phyloP scores from a whole-genome alignment of 768 basidiomycete species.

The Trametes cubensis region DNA sequence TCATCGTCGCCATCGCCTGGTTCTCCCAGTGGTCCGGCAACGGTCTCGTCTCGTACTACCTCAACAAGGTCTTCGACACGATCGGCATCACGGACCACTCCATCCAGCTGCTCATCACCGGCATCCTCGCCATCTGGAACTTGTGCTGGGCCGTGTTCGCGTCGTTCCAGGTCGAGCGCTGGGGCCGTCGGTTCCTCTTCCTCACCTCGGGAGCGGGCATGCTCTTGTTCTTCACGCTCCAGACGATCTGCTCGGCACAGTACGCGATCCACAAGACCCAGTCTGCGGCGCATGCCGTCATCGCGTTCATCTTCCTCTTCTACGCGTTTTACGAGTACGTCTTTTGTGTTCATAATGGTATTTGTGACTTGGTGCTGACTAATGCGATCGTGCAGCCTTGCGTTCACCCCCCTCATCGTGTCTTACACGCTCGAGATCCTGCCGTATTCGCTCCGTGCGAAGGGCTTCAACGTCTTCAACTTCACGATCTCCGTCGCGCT shows the following conservation, averaged over 20 bases:
- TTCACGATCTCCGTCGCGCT: slow-evolving; percentile 77
- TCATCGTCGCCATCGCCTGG: slow-evolving; percentile 77
- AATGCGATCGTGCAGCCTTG: slow-evolving; percentile 45
- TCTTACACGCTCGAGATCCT: slow-evolving; percentile 90
- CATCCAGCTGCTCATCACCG: slow-evolving; percentile 80
- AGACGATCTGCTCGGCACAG: slow-evolving; percentile 66
- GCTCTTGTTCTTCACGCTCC: slow-evolving; percentile 66
- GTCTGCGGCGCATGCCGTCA: slow-evolving; percentile 67
- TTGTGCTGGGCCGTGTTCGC: slow-evolving; percentile 61
- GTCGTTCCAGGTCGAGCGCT: slow-evolving; percentile 61
- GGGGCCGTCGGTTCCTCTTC: slow-evolving; percentile 75
- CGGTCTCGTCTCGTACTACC: slow-evolving; percentile 83
- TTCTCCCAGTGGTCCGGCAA: slow-evolving; percentile 89
- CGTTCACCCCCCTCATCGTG: slow-evolving; percentile 85
- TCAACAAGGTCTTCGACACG: slow-evolving; percentile 68
- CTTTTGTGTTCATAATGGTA: background rate
- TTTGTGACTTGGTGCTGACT: background rate
- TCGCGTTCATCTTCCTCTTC: slow-evolving; percentile 84
- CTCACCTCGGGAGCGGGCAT: slow-evolving; percentile 60
- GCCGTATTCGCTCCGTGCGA: slow-evolving; percentile 80
- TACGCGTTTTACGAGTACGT: slow-evolving; percentile 75
- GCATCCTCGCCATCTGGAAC: slow-evolving; percentile 82
- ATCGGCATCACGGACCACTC: slow-evolving; percentile 66
- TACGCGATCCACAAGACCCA: slow-evolving; percentile 47
- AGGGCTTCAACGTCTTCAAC: slow-evolving; percentile 83